Base-by-base conservation (phyloP, 164 flowering plant genomes). In the Sedum album region DNA sequence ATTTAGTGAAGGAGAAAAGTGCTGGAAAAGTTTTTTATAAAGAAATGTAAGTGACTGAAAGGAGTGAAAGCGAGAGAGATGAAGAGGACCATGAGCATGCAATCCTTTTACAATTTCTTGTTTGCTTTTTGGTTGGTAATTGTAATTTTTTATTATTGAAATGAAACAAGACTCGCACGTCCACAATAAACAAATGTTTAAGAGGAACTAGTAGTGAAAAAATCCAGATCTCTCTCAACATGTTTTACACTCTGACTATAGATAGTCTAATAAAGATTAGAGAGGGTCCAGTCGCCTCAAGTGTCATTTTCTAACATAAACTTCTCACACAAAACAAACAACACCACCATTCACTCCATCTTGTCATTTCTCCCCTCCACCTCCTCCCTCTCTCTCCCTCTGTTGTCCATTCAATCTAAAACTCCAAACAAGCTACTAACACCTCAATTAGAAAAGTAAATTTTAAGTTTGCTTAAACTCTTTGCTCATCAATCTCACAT, bases 271-370 rank as follows among this genome's bases (percentile, higher is more conserved):
- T 11, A 4, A 89, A 86, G 78, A 82, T 89, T 60, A 84, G 76
- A 84, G 94, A 87, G 26, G 85, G 91, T 28, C 64, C 25, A 31
- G 67, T 66, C 68, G 69, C 49, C 73, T 75, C 80, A 83, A 89
- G 83, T 88, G 90, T 90, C 98, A 85, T 82, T 93, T 86, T 90
- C 93, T 84, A 85, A 81, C 84, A 84, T 76, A 87, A 90, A 88
- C 90, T 84, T 87, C 90, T 81, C 93, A 88, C 62, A 57, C 33
- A 84, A 84, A 81, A 83, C 83, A 80, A 86, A 80, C 80, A 81
- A 82, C 84, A 82, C 82, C 85, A 82, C 84, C 82, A 80, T 82
- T 85, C 86, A 81, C 87, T 84, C 78, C 81, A 36, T 76, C 85
- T 82, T 85, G 84, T 85, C 88, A 79, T 82, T 74, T 72, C 79